A percentile compares a stretch with the other conserved stretches of the same genome.
Evolutionary conservation across 805 yeast species (phyloP).

Genomic region (Debaryomyces hansenii): DNA sequence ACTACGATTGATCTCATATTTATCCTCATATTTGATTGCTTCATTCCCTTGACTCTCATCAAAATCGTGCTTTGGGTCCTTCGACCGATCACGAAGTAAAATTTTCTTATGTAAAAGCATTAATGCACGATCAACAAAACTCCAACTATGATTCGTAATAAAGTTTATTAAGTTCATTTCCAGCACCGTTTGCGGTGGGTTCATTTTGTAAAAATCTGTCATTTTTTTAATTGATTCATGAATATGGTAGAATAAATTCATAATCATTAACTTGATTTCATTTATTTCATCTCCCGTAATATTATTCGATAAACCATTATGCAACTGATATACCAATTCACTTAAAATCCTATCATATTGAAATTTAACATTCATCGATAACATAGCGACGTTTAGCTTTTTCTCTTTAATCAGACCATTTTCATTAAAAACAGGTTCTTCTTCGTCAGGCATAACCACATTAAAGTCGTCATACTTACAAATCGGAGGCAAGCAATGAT

Average conservation of each 20-base stretch:
- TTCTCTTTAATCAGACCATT: constrained; percentile 29
- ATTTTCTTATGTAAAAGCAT: constrained; percentile 45
- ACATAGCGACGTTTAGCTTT: constrained; percentile 42
- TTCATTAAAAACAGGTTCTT: constrained; percentile 33
- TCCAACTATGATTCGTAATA: constrained; percentile 48
- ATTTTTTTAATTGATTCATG: constrained; percentile 47
- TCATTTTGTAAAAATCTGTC: constrained; percentile 29
- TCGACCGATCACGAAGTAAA: constrained; percentile 29
- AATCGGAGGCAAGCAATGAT: constrained; percentile 55
- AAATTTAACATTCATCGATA: constrained; percentile 55
- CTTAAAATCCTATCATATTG: constrained; percentile 52
- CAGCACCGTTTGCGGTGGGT: constrained; percentile 38
- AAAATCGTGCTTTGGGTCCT: neutral
- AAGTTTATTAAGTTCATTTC: constrained; percentile 47
- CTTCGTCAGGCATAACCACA: constrained; percentile 54
- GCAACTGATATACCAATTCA: constrained; percentile 51
- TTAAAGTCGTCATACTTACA: constrained; percentile 55
- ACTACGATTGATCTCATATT: constrained; percentile 3
- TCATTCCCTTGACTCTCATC: neutral
- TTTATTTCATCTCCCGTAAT: constrained; percentile 44
- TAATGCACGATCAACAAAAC: constrained; percentile 56
- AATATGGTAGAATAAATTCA: constrained; percentile 50
- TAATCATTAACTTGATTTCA: constrained; percentile 47
- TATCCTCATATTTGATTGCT: constrained; percentile 3
- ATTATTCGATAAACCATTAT: constrained; percentile 47